These are phyloP conservation scores for Penicillium sp. DNA, from an alignment of 2,329 filamentous ascomycete species.

Conservation along the genomic window DNA sequence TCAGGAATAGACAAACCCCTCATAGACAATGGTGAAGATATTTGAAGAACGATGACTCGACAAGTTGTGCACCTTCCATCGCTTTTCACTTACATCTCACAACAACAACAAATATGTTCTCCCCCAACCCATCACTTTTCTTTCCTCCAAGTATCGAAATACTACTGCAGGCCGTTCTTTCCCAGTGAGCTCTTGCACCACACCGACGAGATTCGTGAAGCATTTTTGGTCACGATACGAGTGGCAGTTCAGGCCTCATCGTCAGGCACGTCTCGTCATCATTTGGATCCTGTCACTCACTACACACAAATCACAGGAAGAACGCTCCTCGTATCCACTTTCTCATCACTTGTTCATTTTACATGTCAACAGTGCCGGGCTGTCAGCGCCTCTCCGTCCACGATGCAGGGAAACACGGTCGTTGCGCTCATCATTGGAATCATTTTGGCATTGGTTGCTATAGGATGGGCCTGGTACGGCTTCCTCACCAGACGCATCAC, in stretches of 20 bases:
- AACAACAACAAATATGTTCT: not conserved
- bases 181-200: not conserved
- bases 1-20: conserved; percentile 21
- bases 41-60: not conserved
- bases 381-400: not conserved
- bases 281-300: not conserved
- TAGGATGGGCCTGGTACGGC: conserved; percentile 5
- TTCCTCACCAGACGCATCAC: conserved; percentile 8
- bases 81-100: too few species aligned
- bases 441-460: not conserved
- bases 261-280: not conserved
- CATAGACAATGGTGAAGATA: not conserved
- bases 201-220: too few species aligned
- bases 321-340: not conserved
- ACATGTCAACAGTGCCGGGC: not conserved
- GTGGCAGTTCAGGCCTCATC: not conserved
- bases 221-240: not conserved
- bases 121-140: not conserved
- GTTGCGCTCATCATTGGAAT: conserved; percentile 13
- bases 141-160: not conserved
- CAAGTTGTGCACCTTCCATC: not conserved
- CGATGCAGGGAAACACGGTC: conserved; percentile 17
- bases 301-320: not conserved
- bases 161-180: not conserved
- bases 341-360: not conserved